Percentiles rank a stretch among this genome's conserved stretches.
Evolutionary conservation across 768 basidiomycete genomes (phyloP).

Genomic region (Mycena amicta): DNA sequence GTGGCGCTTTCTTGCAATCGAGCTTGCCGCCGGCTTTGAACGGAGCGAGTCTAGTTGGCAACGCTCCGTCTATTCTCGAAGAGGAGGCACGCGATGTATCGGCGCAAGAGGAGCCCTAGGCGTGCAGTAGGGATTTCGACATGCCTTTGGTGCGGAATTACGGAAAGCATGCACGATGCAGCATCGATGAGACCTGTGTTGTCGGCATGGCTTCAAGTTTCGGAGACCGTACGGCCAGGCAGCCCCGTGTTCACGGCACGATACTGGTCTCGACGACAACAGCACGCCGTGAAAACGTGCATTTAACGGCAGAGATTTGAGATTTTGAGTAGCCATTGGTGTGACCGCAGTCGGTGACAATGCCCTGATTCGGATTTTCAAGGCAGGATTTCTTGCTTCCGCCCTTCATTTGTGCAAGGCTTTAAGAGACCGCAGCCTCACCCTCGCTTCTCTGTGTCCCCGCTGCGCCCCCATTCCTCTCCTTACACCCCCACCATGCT

Average conservation of each 20-base stretch:
- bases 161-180: conserved; percentile 6
- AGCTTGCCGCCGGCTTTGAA: neutral
- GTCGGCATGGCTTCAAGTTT: neutral
- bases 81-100: conserved; percentile 13
- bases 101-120: conserved; percentile 18
- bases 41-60: conserved; percentile 10
- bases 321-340: neutral
- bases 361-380: neutral
- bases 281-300: conserved; percentile 8
- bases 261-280: conserved; percentile 3
- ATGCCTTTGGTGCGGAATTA: no score
- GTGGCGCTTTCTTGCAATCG: neutral
- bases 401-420: conserved; percentile 10
- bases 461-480: conserved; percentile 16
- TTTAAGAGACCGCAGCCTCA: conserved; percentile 19
- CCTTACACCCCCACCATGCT: conserved; percentile 22
- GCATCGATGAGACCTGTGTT: neutral
- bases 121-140: no score
- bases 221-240: neutral
- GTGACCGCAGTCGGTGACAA: neutral
- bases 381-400: conserved; percentile 14
- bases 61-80: conserved; percentile 12
- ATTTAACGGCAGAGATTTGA: conserved; percentile 5
- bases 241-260: conserved; percentile 16
- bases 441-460: conserved; percentile 4